Evolutionary conservation across 768 basidiomycete genomes (phyloP), one percentile per base, ranked within the genome.

Genomic region (Tylopilus sp.): DNA sequence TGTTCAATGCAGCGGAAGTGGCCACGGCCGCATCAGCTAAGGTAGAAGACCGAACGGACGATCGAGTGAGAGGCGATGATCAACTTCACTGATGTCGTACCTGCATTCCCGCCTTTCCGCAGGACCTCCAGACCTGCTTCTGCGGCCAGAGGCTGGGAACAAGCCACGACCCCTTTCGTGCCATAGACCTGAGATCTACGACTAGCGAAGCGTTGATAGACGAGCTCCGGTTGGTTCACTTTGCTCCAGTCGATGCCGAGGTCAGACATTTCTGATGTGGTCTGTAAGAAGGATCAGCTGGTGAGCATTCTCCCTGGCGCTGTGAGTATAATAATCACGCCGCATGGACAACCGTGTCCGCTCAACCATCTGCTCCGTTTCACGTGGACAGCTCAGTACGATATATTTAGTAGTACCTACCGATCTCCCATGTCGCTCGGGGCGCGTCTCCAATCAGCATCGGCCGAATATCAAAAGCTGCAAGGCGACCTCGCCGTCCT

Each of bases 11-110:
- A 4, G 86, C 94, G 44, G 94, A 89, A 2, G 84, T 87, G 23
- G 97, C 97, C 17, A 98, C 94, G 7, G 97, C 95, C 25, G 93
- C 92, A 71, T 97, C 93, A 54, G 90, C 91, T 92, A 54, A 31
- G 11, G 22, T 30, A 45, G 12, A 38, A 25, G 40, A 22, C 42
- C 23, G 46, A 36, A 17, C 28, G 20, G 46, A 17, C 31, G 28
- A 28, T 7, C 40, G 40, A 50, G 51, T 18, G 30, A 3, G 20
- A 25, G 30, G 21, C 52, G 21, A 36, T 43, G 33, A 44, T 49
- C 7, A 33, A 40, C n/a, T 28, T 25, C n/a, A 35, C n/a, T n/a
- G 25, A 44, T 40, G 53, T 75, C 42, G 39, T 63, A 90, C 91
- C 95, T 60, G 95, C 95, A 73, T 99, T 99, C 46, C 97, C 97